Base-by-base conservation (phyloP, 176 grass and related monocot species). In the Poa annua region DNA sequence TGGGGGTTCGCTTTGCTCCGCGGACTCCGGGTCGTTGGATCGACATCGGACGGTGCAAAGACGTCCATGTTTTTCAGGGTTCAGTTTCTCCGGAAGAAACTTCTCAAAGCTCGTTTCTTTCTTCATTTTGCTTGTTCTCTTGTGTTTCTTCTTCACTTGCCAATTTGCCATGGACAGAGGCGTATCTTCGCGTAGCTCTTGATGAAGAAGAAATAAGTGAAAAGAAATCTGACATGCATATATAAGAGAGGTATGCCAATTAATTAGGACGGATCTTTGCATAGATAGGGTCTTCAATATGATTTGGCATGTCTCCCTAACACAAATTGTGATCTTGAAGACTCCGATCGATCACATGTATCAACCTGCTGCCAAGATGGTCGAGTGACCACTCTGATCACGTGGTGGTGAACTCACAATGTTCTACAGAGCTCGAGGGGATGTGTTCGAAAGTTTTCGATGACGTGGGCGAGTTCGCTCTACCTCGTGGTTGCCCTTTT, bases 1-100 rank as follows among this genome's bases (percentile, higher is more conserved):
- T 32, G 59, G 24, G 25, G 8, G 12, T 32, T 74, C 9, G 47
- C 47, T 74, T 67, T 53, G 25, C 71, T 74, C 71, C 72, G 72
- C 26, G 72, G 72, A 75, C 32, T 53, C 72, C 29, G 72, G 72
- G 26, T 0, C 61, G 61, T 64, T 1, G 61, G 61, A 64, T 64
- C 13, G 0, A 33, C 14, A 64, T 33, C 29, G 12, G 29, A 6
- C 29, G 61, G 61, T 21, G 4, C 8, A 59, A 12, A 49, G 47
- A 14, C 47, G 16, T 13, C 25, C 14, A 17, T 2, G 61, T 64
- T 64, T 16, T 63, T 34, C 1, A 17, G 16, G 26, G 61, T 64
- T 64, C 6, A 33, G 61, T 33, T 64, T 64, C 4, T 64, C 12
- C 7, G 0, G 15, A 57, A 5, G 6, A 9, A 21, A 0, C 11